Percentiles rank a stretch among this genome's conserved stretches.
Evolutionary conservation across 352 stramenopile species (phyloP).

Genomic region (Phytophthora multivora): DNA sequence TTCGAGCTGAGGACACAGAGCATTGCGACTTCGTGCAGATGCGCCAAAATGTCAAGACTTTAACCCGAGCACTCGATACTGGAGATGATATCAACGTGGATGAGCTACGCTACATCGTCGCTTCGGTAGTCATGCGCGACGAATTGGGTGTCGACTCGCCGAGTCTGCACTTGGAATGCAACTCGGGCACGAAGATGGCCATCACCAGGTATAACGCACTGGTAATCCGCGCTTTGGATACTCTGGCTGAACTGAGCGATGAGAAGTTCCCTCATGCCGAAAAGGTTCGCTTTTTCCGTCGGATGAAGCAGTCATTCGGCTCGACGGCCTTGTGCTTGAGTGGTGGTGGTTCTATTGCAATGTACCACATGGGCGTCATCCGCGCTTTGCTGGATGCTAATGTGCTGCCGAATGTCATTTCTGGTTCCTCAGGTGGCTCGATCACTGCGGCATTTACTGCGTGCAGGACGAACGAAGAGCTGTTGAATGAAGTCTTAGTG

Average conservation of each 20-base stretch:
- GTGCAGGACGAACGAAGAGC: slow-evolving; percentile 85
- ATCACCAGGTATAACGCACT: slow-evolving; percentile 61
- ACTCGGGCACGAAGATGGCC: slow-evolving; percentile 64
- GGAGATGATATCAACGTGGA: slow-evolving; percentile 44
- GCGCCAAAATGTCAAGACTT: slow-evolving; percentile 40
- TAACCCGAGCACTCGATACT: slow-evolving; percentile 34
- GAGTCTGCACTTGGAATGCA: slow-evolving; percentile 56
- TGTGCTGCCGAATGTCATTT: slow-evolving; percentile 92
- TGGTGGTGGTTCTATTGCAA: slow-evolving; percentile 90
- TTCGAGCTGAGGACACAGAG: slow-evolving; percentile 51
- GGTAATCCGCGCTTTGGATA: slow-evolving; percentile 50
- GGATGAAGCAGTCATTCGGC: slow-evolving; percentile 84
- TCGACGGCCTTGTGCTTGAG: slow-evolving; percentile 92
- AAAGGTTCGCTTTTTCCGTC: slow-evolving; percentile 59
- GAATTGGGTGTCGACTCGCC: slow-evolving; percentile 64
- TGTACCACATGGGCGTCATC: slow-evolving; percentile 96
- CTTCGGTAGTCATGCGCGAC: slow-evolving; percentile 68
- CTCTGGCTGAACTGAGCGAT: slow-evolving; percentile 34
- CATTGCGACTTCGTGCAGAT: slow-evolving; percentile 70
- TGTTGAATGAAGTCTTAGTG: slow-evolving; percentile 56
- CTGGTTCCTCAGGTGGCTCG: slow-evolving; percentile 90
- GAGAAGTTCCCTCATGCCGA: slow-evolving; percentile 44
- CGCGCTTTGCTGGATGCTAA: slow-evolving; percentile 86
- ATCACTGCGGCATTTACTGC: slow-evolving; percentile 89
- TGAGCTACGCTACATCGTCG: slow-evolving; percentile 63